These are phyloP conservation scores for Pichia phayaonensis DNA, from an alignment of 805 yeast species.

Conservation along the genomic window DNA sequence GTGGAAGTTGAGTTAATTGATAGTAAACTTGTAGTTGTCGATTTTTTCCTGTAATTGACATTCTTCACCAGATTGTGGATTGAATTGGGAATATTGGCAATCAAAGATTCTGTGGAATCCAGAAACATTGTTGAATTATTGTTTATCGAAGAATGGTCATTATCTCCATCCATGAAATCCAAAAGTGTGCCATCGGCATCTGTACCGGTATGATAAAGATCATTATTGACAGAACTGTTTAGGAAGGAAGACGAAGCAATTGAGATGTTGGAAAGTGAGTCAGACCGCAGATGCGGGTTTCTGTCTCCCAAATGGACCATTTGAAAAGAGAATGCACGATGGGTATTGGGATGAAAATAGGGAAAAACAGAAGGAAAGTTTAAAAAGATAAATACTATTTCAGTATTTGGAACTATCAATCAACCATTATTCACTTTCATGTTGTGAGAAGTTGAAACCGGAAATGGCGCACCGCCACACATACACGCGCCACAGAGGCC, in stretches of 20 bases:
- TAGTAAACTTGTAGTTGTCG: conserved; percentile 25
- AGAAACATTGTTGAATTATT: background rate
- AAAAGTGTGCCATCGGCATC: background rate
- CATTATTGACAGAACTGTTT: background rate
- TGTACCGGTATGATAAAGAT: background rate
- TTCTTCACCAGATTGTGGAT: conserved; percentile 54
- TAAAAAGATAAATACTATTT: too few relatives aligned
- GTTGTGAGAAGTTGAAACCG: too few relatives aligned
- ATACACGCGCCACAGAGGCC: background rate
- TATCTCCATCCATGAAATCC: background rate
- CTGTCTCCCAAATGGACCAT: background rate
- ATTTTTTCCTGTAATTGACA: conserved; percentile 34
- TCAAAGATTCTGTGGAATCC: conserved; percentile 2
- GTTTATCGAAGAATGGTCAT: background rate
- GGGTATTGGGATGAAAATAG: background rate
- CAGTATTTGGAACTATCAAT: too few relatives aligned
- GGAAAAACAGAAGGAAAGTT: too few relatives aligned
- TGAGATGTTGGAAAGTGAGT: background rate
- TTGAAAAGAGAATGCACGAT: too few relatives aligned
- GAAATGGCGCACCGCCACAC: too few relatives aligned
- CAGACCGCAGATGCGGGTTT: background rate
- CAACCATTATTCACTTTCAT: too few relatives aligned
- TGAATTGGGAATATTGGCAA: conserved; percentile 3
- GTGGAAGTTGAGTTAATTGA: conserved; percentile 30
- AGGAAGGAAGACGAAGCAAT: background rate